Base-by-base conservation (phyloP, 2,329 filamentous ascomycete species). In the Fusarium sambucinum region DNA sequence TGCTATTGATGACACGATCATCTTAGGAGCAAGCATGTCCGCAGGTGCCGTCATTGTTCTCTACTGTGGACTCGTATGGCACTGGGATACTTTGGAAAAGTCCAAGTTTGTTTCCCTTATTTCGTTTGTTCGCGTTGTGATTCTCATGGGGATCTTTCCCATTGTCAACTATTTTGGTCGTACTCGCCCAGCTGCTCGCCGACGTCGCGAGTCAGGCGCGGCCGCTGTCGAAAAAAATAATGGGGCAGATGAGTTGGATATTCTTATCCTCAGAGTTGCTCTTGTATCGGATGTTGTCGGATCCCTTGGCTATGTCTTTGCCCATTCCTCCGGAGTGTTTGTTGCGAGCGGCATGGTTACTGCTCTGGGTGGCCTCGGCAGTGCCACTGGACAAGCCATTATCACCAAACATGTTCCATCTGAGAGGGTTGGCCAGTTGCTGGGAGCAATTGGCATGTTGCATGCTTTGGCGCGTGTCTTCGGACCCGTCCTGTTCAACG, bases 371-470 rank as follows among this genome's bases (percentile, higher is more conserved):
- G 94, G 94, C 2, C 89, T 98, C 45, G 94, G 91, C 1, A 91
- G 90, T 35, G 94, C 96, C 2, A 96, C 92, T 0, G 84, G 97
- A 50, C 93, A 97, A 75, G 90, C 92, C 2, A 87, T 91, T 1
- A 82, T 97, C 51, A 97, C 94, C 21, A 98, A 97, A 77, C 96
- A 98, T 77, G 90, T 98, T 1, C 93, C 94, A 0, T 84, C 89
- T 1, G 92, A 96, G 67, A 87, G 87, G 46, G 90, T 96, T 0
- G 96, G 96, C 0, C 90, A 96, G 77, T 82, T 98, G n/a, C 85
- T 99, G 0, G 96, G 96, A 23, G 94, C 94, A 2, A 91, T 90
- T 17, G 96, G 95, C 0, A 83, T 98, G 64, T 80, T 98, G 59
- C 95, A 98, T 79, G 92, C 93, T 1, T 80, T 97, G 35, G 88